Conservation (phyloP, 176 grass and related monocot species). For the Secale cereale region DNA sequence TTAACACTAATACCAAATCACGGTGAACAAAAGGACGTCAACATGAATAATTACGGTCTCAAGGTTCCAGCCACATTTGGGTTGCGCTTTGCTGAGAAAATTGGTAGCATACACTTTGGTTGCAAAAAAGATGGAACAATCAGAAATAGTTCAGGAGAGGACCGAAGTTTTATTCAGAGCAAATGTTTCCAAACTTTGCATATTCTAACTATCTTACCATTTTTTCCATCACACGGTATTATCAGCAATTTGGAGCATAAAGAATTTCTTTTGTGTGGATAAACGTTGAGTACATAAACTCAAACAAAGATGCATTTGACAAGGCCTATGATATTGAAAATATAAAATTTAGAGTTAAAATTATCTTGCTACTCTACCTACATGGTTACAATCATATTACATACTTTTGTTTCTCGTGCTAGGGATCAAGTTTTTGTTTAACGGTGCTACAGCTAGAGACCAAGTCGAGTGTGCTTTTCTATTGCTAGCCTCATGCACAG, state of each 20-base stretch:
- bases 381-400: background rate
- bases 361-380: background rate
- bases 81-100: too few species aligned
- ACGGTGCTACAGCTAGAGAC: too few species aligned
- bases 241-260: background rate
- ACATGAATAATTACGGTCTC: slow-evolving; percentile 32
- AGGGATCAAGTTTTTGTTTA: background rate
- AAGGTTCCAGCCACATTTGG: background rate
- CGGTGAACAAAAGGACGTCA: background rate
- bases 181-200: too few species aligned
- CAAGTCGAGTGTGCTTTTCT: background rate
- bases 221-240: too few species aligned
- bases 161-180: too few species aligned
- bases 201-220: too few species aligned
- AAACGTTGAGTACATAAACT: background rate
- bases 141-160: too few species aligned
- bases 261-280: background rate
- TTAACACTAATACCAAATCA: background rate
- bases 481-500: background rate
- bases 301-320: background rate
- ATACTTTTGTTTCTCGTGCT: background rate
- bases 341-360: background rate
- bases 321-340: background rate
- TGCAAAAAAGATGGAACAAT: too few species aligned
- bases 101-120: too few species aligned